These are phyloP conservation scores for Lepraria neglecta DNA, from an alignment of 495 filamentous ascomycete species.

Conservation along the genomic window DNA sequence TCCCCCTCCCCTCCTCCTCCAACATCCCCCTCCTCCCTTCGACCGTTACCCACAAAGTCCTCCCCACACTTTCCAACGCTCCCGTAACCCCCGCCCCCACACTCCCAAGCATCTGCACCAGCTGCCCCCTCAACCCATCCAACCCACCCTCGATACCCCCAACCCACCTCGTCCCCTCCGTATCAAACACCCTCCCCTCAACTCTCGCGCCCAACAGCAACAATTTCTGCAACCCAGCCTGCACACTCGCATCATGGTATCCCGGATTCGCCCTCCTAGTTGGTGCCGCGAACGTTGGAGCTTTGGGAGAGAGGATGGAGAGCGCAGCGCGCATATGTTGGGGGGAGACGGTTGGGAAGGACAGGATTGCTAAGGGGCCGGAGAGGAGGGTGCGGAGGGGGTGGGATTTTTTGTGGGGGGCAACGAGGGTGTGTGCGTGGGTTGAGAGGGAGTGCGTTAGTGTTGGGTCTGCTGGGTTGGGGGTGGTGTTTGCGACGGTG, in stretches of 20 bases:
- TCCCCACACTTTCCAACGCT: constrained; percentile 66
- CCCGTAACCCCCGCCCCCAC: constrained; percentile 66
- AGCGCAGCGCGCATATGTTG: constrained; percentile 72
- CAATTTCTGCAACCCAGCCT: constrained; percentile 78
- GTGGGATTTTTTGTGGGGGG: constrained; percentile 47
- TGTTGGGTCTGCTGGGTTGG: constrained; percentile 35
- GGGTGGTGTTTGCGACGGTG: constrained; percentile 26
- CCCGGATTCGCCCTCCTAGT: constrained; percentile 65
- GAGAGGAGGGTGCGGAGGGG: constrained; percentile 70
- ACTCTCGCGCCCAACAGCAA: constrained; percentile 79
- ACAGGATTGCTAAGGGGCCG: constrained; percentile 71
- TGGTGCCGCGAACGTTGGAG: constrained; percentile 68
- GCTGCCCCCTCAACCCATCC: constrained; percentile 72
- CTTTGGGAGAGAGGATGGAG: constrained; percentile 63
- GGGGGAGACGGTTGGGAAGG: constrained; percentile 78
- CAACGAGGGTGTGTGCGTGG: constrained; percentile 56
- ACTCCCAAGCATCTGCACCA: constrained; percentile 70
- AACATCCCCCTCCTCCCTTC: constrained; percentile 70
- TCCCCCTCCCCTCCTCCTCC: constrained; percentile 60
- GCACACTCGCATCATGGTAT: constrained; percentile 69
- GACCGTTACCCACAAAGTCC: constrained; percentile 75
- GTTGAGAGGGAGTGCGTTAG: constrained; percentile 71
- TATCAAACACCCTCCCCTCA: constrained; percentile 75
- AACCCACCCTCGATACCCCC: constrained; percentile 76
- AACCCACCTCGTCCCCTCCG: constrained; percentile 72